These are phyloP conservation scores for Trichoderma endophyticum DNA, from an alignment of 2,329 filamentous ascomycete genomes.

Conservation along the genomic window DNA sequence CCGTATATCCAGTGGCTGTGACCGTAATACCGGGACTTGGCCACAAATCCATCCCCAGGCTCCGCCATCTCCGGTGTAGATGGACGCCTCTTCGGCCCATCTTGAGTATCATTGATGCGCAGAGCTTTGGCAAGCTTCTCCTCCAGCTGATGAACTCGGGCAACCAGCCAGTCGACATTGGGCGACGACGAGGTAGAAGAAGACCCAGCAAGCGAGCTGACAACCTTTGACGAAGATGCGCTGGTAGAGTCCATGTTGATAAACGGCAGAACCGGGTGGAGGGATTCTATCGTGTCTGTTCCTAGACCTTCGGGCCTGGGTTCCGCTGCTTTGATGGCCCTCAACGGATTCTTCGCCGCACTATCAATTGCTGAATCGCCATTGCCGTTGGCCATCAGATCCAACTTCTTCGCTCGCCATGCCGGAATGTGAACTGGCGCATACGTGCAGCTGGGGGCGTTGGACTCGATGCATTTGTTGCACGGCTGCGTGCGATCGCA, in stretches of 20 bases:
- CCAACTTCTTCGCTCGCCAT: slow-evolving; percentile 25
- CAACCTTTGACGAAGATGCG: slow-evolving; percentile 26
- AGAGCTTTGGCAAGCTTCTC: slow-evolving; percentile 37
- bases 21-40: slow-evolving; percentile 45
- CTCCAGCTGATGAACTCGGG: slow-evolving; percentile 43
- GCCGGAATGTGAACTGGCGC: slow-evolving; percentile 35
- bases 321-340: slow-evolving; percentile 3
- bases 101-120: slow-evolving; percentile 24
- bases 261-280: not conserved
- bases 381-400: not conserved
- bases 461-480: slow-evolving; percentile 56
- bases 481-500: slow-evolving; percentile 60
- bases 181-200: slow-evolving; percentile 24
- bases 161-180: slow-evolving; percentile 34
- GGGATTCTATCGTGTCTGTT: not conserved
- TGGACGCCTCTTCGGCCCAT: slow-evolving; percentile 10
- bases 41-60: slow-evolving; percentile 35
- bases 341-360: not conserved
- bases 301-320: not conserved
- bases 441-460: slow-evolving; percentile 54
- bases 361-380: not conserved
- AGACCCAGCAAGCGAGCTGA: slow-evolving; percentile 26
- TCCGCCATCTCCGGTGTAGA: slow-evolving; percentile 14
- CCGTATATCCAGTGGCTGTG: slow-evolving; percentile 52
- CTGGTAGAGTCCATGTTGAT: not conserved